Evolutionary conservation across 805 yeast genomes (phyloP).

Genomic region (Cyberlindnera mississippiensis): DNA sequence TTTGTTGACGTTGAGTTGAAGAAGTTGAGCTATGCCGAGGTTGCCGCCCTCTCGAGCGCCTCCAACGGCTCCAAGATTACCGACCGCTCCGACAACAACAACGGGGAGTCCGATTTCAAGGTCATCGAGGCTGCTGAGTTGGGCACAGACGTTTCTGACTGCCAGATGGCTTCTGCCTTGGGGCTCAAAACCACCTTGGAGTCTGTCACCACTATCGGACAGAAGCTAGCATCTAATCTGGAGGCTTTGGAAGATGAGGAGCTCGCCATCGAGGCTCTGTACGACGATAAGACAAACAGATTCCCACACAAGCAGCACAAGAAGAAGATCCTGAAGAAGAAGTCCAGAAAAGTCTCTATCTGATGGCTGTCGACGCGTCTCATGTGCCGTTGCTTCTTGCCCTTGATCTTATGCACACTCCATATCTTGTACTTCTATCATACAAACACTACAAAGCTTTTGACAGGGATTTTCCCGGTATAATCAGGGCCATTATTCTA

Average conservation of each 20-base stretch:
- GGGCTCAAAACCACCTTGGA: neutral
- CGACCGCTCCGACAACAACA: neutral
- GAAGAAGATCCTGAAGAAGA: constrained; percentile 13
- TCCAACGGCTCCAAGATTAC: constrained; percentile 3
- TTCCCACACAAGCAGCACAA: constrained; percentile 20
- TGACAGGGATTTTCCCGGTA: no score
- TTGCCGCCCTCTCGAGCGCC: constrained; percentile 34
- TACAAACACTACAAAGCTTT: no score
- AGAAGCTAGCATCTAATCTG: neutral
- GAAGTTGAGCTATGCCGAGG: constrained; percentile 51
- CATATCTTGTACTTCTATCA: no score
- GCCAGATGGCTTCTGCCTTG: constrained; percentile 22
- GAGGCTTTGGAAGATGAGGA: constrained; percentile 14
- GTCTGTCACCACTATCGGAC: neutral
- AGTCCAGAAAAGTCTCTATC: constrained; percentile 5
- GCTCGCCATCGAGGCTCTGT: constrained; percentile 12
- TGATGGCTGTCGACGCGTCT: neutral
- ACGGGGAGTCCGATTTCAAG: neutral
- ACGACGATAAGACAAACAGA: constrained; percentile 22
- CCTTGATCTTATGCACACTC: no score
- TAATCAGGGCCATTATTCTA: no score
- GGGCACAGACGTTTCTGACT: constrained; percentile 18
- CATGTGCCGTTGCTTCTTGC: no score
- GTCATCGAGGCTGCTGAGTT: constrained; percentile 18
- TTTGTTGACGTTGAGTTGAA: constrained; percentile 45